Evolutionary conservation across 192 early-diverging fungal species (phyloP).

Genomic region (Linnemannia exigua): DNA sequence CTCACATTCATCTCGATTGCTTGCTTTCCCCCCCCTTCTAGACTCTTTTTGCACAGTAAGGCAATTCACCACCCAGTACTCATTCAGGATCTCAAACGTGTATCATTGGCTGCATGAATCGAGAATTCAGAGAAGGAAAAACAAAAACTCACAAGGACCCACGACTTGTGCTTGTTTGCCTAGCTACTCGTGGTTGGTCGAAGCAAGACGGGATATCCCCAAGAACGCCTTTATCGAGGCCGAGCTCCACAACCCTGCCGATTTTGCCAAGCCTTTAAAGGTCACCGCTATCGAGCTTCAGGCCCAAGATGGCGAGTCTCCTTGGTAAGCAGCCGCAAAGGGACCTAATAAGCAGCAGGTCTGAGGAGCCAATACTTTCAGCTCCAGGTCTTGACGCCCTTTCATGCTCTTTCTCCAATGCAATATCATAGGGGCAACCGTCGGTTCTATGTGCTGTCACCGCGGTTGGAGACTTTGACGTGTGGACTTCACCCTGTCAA

Average conservation of each 20-base stretch:
- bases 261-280: conserved; percentile 48
- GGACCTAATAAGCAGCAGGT: neutral
- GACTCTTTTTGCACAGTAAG: conserved; percentile 53
- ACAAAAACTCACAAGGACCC: neutral
- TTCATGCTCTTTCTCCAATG: neutral
- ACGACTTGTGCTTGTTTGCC: neutral
- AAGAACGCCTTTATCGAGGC: conserved; percentile 52
- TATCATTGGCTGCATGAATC: neutral
- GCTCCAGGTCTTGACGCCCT: neutral
- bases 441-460: conserved; percentile 51
- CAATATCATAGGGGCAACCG: conserved; percentile 26
- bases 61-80: neutral
- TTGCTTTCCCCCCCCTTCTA: neutral
- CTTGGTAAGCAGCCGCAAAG: conserved; percentile 23
- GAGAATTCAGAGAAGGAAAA: neutral
- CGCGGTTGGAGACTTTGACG: conserved; percentile 40
- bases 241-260: conserved; percentile 51
- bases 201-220: conserved; percentile 46
- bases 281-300: conserved; percentile 42
- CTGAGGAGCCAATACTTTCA: neutral
- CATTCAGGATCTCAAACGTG: neutral
- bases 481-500: conserved; percentile 55
- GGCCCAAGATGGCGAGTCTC: conserved; percentile 45
- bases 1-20: neutral
- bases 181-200: conserved; percentile 55